phyloP scores from a whole-genome alignment of 169 alveolate genomes.

The Blepharisma undulans region DNA sequence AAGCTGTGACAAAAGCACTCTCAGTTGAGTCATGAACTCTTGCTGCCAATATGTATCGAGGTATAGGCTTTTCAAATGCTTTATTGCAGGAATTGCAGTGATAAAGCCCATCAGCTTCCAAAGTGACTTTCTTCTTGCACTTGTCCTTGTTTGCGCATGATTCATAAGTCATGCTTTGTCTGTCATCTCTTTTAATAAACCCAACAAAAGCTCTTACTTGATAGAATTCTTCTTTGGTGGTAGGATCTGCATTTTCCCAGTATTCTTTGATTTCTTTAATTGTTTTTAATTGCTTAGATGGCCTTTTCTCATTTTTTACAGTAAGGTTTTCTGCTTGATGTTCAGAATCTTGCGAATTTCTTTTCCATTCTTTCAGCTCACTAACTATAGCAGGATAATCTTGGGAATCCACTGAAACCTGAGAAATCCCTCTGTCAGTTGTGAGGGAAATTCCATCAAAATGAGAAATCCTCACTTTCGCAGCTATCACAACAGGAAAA shows the following conservation, averaged over 20 bases:
- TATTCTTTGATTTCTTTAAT: neutral
- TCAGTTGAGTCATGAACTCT: conserved; percentile 25
- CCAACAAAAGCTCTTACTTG: neutral
- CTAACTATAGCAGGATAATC: neutral
- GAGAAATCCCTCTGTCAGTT: neutral
- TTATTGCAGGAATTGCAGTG: neutral
- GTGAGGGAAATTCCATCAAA: neutral
- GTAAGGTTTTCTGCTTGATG: neutral
- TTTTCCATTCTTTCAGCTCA: neutral
- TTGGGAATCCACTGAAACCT: neutral
- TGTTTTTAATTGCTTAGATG: neutral
- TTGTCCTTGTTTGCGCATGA: conserved; percentile 12
- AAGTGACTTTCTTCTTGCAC: conserved; percentile 24
- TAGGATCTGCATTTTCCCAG: neutral
- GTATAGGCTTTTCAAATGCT: neutral
- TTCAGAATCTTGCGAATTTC: neutral
- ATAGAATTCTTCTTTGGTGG: neutral
- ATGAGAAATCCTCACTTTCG: neutral
- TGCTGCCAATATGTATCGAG: neutral
- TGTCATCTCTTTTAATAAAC: conserved; percentile 11
- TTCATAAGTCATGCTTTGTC: neutral
- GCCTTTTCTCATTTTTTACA: neutral
- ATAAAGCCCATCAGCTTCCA: neutral
- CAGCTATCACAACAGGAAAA: neutral
- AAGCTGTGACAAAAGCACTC: conserved; percentile 1